phyloP scores from a whole-genome alignment of 257 asterid genomes.

The Henckelia pumila region DNA sequence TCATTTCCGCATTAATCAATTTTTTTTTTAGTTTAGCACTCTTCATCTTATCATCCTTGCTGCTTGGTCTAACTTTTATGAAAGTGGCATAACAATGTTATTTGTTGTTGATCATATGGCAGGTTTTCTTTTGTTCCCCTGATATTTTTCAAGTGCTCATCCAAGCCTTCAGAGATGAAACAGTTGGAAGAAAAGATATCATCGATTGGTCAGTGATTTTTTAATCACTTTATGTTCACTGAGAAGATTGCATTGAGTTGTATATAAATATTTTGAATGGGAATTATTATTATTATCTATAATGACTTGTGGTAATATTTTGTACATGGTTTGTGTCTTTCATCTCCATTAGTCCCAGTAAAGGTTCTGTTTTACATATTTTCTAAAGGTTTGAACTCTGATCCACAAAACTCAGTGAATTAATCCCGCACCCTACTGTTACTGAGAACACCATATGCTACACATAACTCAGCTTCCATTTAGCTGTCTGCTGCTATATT shows the following conservation, averaged over 20 bases:
- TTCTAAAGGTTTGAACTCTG: too few relatives aligned
- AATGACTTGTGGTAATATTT: too few relatives aligned
- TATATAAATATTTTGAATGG: too few relatives aligned
- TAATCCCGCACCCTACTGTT: constrained; percentile 3
- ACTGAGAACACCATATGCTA: constrained; percentile 1
- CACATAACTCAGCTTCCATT: not conserved
- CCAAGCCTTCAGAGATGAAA: constrained; percentile 37
- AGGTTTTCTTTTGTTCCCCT: constrained; percentile 76
- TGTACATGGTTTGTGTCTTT: too few relatives aligned
- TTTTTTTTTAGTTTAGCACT: constrained; percentile 14
- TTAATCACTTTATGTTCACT: constrained; percentile 3
- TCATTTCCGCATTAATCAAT: constrained; percentile 18
- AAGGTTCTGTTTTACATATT: too few relatives aligned
- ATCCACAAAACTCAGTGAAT: too few relatives aligned
- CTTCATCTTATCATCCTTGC: not conserved
- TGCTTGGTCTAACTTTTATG: constrained; percentile 14
- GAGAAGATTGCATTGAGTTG: not conserved
- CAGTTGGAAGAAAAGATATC: constrained; percentile 58
- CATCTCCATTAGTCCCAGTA: too few relatives aligned
- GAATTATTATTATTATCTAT: too few relatives aligned
- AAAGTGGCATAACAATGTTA: constrained; percentile 6
- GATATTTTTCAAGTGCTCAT: constrained; percentile 44
- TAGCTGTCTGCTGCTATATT: not conserved
- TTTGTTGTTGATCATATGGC: constrained; percentile 30
- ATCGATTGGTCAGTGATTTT: constrained; percentile 59